Base-by-base conservation (phyloP, 768 basidiomycete species). In the Lactifluus pinguis region DNA sequence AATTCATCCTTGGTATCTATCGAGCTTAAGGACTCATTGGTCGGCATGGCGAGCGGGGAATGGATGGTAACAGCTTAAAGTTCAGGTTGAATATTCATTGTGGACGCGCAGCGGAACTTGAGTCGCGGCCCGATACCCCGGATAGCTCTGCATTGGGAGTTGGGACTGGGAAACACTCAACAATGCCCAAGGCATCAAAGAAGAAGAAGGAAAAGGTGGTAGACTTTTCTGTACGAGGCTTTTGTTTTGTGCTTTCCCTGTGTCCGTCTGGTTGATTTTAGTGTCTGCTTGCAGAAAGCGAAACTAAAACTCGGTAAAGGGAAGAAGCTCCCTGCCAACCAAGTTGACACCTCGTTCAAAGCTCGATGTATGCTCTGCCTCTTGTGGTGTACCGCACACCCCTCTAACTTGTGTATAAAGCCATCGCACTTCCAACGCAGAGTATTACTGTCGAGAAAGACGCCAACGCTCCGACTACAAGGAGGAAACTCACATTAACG, bases 251-350 rank as follows among this genome's bases (percentile, higher is more conserved):
- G 36, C 1, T 2, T 6, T 25, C 38, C 53, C 10, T 48, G 54
- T 42, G 44, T 36, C 11, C 15, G n/a, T 36, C 36, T 36, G 6
- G 14, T 15, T 53, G 19, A 45, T 4, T 5, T 14, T 5, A 52
- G 19, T 36, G 8, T 29, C 9, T 34, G 21, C 30, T 61, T 41
- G 8, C 72, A 98, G 92, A 98, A 94, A 92, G 85, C 92, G 29
- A 98, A 90, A 72, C 79, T 97, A 41, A 99, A 97, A 73, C 88
- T 99, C 53, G 95, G 95, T 39, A 99, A 95, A 72, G 93, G 91
- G 48, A 98, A 95, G 72, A 83, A 87, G 67, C 70, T 76, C 10
- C 79, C 93, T 10, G 79, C 75, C 49, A 98, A 98, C 79, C 90
- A 83, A 6, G 83, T 98, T 66, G 92, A 98, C 73, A 98, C 95